Evolutionary conservation across 2,329 filamentous ascomycete species (phyloP), one percentile per base, ranked within the genome.

Genomic region (Alternaria gaisen): DNA sequence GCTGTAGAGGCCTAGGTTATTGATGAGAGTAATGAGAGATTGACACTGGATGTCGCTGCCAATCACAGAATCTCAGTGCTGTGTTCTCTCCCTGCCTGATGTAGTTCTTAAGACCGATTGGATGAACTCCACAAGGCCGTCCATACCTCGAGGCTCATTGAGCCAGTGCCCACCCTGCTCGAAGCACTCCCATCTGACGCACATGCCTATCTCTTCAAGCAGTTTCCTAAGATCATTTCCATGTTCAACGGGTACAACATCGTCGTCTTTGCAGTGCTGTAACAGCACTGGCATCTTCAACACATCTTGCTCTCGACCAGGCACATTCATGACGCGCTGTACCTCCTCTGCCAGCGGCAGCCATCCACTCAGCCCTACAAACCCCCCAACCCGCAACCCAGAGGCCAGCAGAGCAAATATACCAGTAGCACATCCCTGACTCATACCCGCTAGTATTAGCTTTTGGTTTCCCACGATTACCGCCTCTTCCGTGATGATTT

Each of bases 61-160:
- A 24, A 42, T 24, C 12, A 20, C 22, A 8, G 40, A 24, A 24
- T 20, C 9, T 12, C 3, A 20, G 20, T 20, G 40, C 20, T 16
- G 20, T 24, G 5, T 42, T 24, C 24, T 18, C 20, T 26, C 14
- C 14, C 5, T 11, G 24, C 2, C 41, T 44, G 30, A 46, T 14
- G 14, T 20, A 16, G 14, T 10, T 22, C 26, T 36, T 41, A 54
- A 53, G 22, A 60, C 28, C 12, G 36, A 22, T 20, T 32, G 47
- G 3, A 69, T 28, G n/a, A 72, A 70, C 5, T 14, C 11, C 22
- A 70, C 64, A 50, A 84, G 79, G 61, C 84, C 81, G 65, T 85
- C 80, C 63, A 84, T 81, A 60, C 83, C 81, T 40, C 83, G 76
- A 0, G 82, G 82, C 16, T 84, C 73, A 58, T 80, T 82, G 62